A percentile compares a stretch with the other conserved stretches of the same genome.
Conservation (phyloP, 176 grass and related monocot genomes). For the Zoysia japonica region DNA sequence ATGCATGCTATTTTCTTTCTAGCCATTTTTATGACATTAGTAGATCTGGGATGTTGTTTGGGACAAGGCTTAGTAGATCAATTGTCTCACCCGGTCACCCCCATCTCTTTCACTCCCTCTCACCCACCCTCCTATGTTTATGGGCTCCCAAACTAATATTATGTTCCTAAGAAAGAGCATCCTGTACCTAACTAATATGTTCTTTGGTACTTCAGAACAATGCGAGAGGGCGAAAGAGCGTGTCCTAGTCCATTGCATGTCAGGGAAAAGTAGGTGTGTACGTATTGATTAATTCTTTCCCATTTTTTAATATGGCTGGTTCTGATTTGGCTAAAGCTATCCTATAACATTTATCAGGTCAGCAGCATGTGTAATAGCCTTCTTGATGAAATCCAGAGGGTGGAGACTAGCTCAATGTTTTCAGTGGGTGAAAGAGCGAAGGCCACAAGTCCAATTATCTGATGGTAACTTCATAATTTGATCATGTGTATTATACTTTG, state of each 20-base stretch:
- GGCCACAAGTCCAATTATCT: conserved; percentile 56
- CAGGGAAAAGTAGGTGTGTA: conserved; percentile 73
- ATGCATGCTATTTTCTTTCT: background rate
- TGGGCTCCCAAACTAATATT: background rate
- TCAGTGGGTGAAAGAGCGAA: conserved; percentile 74
- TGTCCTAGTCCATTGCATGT: conserved; percentile 89
- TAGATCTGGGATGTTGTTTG: too few relatives aligned
- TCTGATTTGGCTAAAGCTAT: conserved; percentile 32
- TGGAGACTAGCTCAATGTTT: conserved; percentile 68
- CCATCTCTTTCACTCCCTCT: too few relatives aligned
- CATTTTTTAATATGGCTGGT: background rate
- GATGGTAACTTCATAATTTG: conserved; percentile 43
- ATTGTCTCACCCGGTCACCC: too few relatives aligned
- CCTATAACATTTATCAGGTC: conserved; percentile 54
- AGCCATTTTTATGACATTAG: too few relatives aligned
- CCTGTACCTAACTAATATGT: background rate
- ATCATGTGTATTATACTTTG: too few relatives aligned
- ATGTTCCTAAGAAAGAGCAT: background rate
- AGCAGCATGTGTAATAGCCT: conserved; percentile 63
- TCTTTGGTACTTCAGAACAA: conserved; percentile 54
- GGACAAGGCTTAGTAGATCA: too few relatives aligned
- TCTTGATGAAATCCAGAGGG: conserved; percentile 72
- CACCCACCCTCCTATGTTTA: too few relatives aligned
- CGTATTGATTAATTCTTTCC: background rate
- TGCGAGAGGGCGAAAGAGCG: conserved; percentile 59